A percentile compares a stretch with the other conserved stretches of the same genome.
These are phyloP conservation scores for Cenococcum geophilum DNA, from an alignment of 495 filamentous ascomycete genomes.

Conservation along the genomic window DNA sequence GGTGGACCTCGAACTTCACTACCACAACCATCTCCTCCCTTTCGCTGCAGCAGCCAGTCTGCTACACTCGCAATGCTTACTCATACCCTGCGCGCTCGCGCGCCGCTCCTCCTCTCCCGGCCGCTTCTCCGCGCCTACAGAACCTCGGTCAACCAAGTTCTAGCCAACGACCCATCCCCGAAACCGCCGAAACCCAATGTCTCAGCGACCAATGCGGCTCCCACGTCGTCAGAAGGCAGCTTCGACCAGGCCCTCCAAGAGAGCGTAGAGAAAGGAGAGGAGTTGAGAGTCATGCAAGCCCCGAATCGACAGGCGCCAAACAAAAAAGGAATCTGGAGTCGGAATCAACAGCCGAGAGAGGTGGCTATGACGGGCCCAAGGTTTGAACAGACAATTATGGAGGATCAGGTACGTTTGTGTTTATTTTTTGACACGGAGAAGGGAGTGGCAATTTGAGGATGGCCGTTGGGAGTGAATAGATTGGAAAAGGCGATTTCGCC, in stretches of 20 bases:
- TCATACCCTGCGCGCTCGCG: slow-evolving; percentile 20
- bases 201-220: slow-evolving; percentile 55
- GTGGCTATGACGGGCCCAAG: slow-evolving; percentile 85
- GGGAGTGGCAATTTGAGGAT: background rate
- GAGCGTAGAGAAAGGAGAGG: slow-evolving; percentile 54
- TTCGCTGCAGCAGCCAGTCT: slow-evolving; percentile 6
- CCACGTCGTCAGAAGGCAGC: slow-evolving; percentile 45
- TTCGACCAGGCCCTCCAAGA: slow-evolving; percentile 49
- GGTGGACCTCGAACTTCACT: background rate
- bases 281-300: slow-evolving; percentile 62
- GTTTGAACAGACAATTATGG: slow-evolving; percentile 94
- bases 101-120: slow-evolving; percentile 12
- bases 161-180: slow-evolving; percentile 51
- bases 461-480: background rate
- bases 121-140: slow-evolving; percentile 20
- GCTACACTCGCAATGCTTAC: slow-evolving; percentile 19
- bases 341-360: slow-evolving; percentile 71
- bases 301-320: slow-evolving; percentile 88
- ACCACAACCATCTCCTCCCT: background rate
- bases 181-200: slow-evolving; percentile 46
- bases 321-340: slow-evolving; percentile 68
- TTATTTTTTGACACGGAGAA: background rate
- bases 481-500: background rate
- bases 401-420: slow-evolving; percentile 62
- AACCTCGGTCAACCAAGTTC: slow-evolving; percentile 21